Evolutionary conservation across 2,329 filamentous ascomycete species (phyloP), one percentile per base, ranked within the genome.

Genomic region (Botrytis elliptica): DNA sequence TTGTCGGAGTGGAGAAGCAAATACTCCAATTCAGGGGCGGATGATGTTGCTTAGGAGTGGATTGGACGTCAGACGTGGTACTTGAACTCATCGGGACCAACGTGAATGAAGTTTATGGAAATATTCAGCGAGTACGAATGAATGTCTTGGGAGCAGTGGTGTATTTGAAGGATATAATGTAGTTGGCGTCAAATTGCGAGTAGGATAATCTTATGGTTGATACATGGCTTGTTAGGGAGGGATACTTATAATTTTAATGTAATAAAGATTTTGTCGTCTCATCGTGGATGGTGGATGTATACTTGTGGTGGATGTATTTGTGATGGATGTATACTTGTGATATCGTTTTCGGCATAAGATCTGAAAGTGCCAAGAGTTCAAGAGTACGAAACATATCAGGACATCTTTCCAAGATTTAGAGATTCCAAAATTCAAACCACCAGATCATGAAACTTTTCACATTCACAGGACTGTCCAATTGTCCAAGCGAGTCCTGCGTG

Each of bases 1-100:
- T 72, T 72, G 1, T 70, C 44, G 36, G 71, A 57, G 46, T 65
- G 57, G 44, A n/a, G 62, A 73, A 36, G 46, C 20, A 57, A 59
- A 59, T 0, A 38, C 36, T 55, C 60, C 46, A 40, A 42, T 70
- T 29, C 59, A 46, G 63, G 71, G 49, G 38, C 9, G 38, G 72
- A 74, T 67, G 40, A 62, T 22, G 62, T 69, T 72, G 40, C 46
- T 38, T 69, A 46, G 63, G 72, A 73, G 62, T 72, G 55, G 69
- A 52, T 66, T 72, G 33, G 5, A 49, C 25, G 7, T 3, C 10
- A 66, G 69, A 33, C 20, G 38, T 74, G 70, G 59, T 70, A 46
- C 66, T 60, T 74, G 52, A 66, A n/a, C 2, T 2, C n/a, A 18
- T 64, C 8, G 8, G n/a, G 8, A 29, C 71, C 22, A 36, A 36